Percentiles rank a stretch among this genome's conserved stretches.
phyloP scores from a whole-genome alignment of 768 basidiomycete genomes.

The Podaxis sp. region DNA sequence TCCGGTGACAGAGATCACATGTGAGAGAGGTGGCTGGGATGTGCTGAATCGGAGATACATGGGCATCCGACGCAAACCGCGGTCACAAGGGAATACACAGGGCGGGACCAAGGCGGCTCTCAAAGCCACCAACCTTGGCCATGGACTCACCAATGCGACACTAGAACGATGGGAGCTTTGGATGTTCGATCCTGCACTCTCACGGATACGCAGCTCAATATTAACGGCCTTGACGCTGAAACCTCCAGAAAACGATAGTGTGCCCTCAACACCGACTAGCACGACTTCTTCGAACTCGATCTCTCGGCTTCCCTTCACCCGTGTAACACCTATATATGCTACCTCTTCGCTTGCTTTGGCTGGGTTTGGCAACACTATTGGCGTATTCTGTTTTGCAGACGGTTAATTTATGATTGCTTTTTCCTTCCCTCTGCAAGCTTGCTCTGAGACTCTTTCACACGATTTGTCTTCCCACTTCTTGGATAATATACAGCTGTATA shows the following conservation, averaged over 20 bases:
- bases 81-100: slow-evolving; percentile 36
- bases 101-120: slow-evolving; percentile 17
- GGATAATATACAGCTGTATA: slow-evolving; percentile 14
- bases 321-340: slow-evolving; percentile 60
- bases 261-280: slow-evolving; percentile 19
- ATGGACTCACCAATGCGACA: slow-evolving; percentile 60
- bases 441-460: background rate
- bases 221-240: slow-evolving; percentile 44
- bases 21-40: slow-evolving; percentile 83
- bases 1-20: slow-evolving; percentile 53
- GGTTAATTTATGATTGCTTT: slow-evolving; percentile 11
- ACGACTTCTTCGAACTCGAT: slow-evolving; percentile 27
- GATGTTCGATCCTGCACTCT: slow-evolving; percentile 63
- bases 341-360: slow-evolving; percentile 54
- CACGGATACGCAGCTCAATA: slow-evolving; percentile 48
- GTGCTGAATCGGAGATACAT: slow-evolving; percentile 53
- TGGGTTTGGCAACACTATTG: slow-evolving; percentile 80
- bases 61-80: slow-evolving; percentile 69
- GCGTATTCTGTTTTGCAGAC: slow-evolving; percentile 46
- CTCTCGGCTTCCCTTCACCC: slow-evolving; percentile 79
- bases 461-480: background rate
- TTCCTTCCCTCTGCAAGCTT: background rate
- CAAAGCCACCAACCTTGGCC: slow-evolving; percentile 15
- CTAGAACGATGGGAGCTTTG: slow-evolving; percentile 85
- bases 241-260: slow-evolving; percentile 19